Conservation (phyloP, 73 alveolate genomes). For the Stentor roeselii region DNA sequence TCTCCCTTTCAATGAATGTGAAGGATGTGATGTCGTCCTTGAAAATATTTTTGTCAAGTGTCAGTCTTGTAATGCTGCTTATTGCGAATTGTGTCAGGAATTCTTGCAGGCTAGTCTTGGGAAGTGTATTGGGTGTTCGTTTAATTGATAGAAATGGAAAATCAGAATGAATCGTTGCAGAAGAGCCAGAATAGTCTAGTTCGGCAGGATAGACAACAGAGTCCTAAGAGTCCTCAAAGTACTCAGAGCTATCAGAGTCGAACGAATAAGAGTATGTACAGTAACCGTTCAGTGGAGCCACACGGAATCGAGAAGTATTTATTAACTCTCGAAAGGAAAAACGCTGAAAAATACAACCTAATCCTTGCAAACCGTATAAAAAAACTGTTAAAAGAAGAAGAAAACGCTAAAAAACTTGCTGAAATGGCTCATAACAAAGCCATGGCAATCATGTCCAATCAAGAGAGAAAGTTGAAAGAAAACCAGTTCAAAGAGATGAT, state of each 20-base stretch:
- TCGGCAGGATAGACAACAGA: no score
- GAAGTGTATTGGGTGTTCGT: conserved; percentile 9
- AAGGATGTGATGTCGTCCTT: background rate
- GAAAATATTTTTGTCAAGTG: background rate
- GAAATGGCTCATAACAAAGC: background rate
- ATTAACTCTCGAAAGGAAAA: background rate
- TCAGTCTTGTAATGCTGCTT: background rate
- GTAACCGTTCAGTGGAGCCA: background rate
- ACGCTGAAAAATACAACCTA: background rate
- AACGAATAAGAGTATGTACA: background rate
- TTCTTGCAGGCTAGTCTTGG: background rate
- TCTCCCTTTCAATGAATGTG: background rate
- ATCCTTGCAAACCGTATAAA: background rate
- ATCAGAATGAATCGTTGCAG: background rate
- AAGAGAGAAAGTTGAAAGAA: background rate
- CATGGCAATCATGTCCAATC: background rate
- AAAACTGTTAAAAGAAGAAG: background rate
- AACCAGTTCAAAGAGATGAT: background rate
- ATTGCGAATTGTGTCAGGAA: conserved; percentile 4
- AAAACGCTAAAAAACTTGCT: background rate
- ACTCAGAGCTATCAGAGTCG: background rate
- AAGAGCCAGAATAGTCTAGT: background rate
- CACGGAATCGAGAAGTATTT: background rate
- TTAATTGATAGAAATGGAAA: background rate
- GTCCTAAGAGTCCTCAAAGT: no score